These are phyloP conservation scores for Lachancea kluyveri DNA, from an alignment of 805 yeast species.

Conservation along the genomic window DNA sequence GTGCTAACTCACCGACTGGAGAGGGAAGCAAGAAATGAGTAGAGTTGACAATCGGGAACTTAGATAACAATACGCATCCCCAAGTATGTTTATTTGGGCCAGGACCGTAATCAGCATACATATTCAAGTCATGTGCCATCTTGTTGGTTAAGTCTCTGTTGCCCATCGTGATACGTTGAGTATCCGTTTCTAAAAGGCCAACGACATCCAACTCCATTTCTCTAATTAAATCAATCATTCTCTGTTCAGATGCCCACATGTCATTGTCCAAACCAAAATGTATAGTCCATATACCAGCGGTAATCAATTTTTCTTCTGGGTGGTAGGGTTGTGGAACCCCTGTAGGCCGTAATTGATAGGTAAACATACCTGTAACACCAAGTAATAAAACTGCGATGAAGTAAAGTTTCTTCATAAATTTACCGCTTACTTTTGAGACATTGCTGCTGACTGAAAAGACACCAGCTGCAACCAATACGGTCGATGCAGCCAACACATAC, in stretches of 20 bases:
- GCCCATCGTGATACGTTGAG: slow-evolving; percentile 91
- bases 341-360: slow-evolving; percentile 24
- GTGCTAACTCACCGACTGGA: slow-evolving; percentile 97
- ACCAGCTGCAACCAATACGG: slow-evolving; percentile 48
- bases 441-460: slow-evolving; percentile 18
- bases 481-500: slow-evolving; percentile 55
- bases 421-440: slow-evolving; percentile 6
- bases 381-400: slow-evolving; percentile 13
- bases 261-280: slow-evolving; percentile 97
- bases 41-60: slow-evolving; percentile 88
- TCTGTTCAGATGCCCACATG: slow-evolving; percentile 93
- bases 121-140: slow-evolving; percentile 85
- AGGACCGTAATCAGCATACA: slow-evolving; percentile 96
- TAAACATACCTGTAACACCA: slow-evolving; percentile 17
- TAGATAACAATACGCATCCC: slow-evolving; percentile 91
- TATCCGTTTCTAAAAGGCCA: slow-evolving; percentile 88
- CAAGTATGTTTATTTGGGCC: slow-evolving; percentile 98
- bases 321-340: slow-evolving; percentile 60
- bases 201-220: slow-evolving; percentile 89
- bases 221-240: slow-evolving; percentile 76
- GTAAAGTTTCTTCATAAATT: slow-evolving; percentile 14
- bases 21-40: slow-evolving; percentile 90
- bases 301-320: slow-evolving; percentile 62
- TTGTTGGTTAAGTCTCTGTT: slow-evolving; percentile 90
- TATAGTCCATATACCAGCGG: slow-evolving; percentile 98